phyloP scores from a whole-genome alignment of 129 eudicot species.

The Flaveria robusta region DNA sequence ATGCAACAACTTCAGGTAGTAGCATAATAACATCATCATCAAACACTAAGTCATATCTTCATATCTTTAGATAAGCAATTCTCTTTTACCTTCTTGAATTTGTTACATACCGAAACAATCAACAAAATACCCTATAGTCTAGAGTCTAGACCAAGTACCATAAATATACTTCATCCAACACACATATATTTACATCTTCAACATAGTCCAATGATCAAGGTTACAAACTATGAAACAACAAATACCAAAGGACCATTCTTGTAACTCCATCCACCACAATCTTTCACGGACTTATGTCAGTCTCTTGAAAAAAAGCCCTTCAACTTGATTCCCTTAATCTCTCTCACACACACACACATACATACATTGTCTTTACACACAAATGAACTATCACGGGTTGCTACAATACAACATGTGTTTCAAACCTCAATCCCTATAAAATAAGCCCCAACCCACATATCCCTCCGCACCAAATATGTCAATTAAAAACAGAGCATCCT shows the following conservation, averaged over 20 bases:
- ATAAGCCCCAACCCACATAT: slow-evolving; percentile 30
- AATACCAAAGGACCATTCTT: slow-evolving; percentile 17
- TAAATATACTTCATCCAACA: too few species aligned
- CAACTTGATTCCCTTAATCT: slow-evolving; percentile 36
- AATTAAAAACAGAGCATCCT: slow-evolving; percentile 50
- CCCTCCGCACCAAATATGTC: slow-evolving; percentile 40
- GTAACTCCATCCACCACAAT: slow-evolving; percentile 21
- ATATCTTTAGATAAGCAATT: too few species aligned
- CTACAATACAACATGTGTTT: slow-evolving; percentile 47
- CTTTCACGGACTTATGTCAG: slow-evolving; percentile 39
- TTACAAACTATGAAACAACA: background rate
- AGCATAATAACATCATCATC: too few species aligned
- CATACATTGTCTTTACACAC: slow-evolving; percentile 18
- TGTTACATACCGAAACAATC: too few species aligned
- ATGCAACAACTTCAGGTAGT: too few species aligned
- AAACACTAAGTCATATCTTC: too few species aligned
- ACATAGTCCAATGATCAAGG: background rate
- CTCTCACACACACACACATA: slow-evolving; percentile 31
- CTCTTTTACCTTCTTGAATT: too few species aligned
- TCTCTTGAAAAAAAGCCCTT: slow-evolving; percentile 29
- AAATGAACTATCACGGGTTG: slow-evolving; percentile 52
- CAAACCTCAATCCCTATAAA: slow-evolving; percentile 41
- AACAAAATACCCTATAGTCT: too few species aligned
- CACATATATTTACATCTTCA: too few species aligned
- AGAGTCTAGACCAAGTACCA: too few species aligned